Conservation (phyloP, 2,329 filamentous ascomycete genomes). For the Gnomoniopsis sp. region DNA sequence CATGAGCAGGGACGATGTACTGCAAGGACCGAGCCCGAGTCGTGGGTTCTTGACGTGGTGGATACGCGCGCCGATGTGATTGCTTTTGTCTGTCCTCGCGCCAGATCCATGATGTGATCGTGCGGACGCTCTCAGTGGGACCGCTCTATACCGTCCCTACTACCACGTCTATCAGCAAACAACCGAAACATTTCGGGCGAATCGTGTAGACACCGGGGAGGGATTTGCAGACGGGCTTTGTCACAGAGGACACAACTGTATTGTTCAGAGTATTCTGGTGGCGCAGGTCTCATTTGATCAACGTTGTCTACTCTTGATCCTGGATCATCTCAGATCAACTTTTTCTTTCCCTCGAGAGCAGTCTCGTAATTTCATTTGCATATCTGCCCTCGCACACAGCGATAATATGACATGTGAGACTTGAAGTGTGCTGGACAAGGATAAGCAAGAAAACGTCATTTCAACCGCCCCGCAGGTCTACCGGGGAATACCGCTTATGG, state of each 20-base stretch:
- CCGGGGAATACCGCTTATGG: neutral
- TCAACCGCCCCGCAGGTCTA: neutral
- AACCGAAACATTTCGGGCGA: neutral
- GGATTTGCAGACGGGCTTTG: neutral
- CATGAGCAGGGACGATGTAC: neutral
- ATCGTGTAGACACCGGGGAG: neutral
- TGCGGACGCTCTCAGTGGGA: neutral
- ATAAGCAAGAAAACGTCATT: neutral
- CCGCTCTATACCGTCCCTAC: neutral
- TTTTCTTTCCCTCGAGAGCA: neutral
- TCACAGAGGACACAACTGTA: neutral
- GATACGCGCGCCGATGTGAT: neutral
- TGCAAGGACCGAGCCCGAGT: too few relatives aligned
- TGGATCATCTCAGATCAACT: conserved; percentile 1
- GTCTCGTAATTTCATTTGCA: conserved; percentile 11
- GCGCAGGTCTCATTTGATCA: neutral
- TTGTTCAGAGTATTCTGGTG: neutral
- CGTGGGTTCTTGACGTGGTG: neutral
- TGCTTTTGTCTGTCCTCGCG: neutral
- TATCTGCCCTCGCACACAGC: neutral
- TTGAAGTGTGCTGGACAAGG: neutral
- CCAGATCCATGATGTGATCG: neutral
- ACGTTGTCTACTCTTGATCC: conserved; percentile 3
- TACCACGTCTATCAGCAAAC: neutral
- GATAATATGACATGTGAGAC: neutral